Base-by-base conservation (phyloP, 2,329 filamentous ascomycete genomes). In the Aspergillus pseudoviridinutans region DNA sequence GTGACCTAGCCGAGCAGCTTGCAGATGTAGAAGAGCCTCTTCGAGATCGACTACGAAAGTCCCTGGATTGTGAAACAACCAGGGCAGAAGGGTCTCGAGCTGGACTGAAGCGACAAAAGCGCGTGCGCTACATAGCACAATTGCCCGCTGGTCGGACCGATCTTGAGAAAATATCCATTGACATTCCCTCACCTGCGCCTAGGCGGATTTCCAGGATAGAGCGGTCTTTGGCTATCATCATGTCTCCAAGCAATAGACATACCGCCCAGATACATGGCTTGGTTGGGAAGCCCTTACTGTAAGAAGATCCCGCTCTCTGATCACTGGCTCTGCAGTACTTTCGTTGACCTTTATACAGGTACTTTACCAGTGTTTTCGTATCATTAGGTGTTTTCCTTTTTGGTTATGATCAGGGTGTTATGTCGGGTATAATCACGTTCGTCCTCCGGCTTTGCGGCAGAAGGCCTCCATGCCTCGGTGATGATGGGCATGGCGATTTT, bases 211-310 rank as follows among this genome's bases (percentile, higher is more conserved):
- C 85, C 54, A 83, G 82, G 67, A 83, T 80, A 62, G 85, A 92
- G 74, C 88, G 86, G 71, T 75, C 90, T 64, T 78, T 97, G 68
- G 90, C 89, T 66, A 76, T 82, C 80, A 88, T 95, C 83, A 97
- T 99, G 92, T 87, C 91, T 60, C 84, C 84, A 65, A 87, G 87
- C 72, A 87, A 90, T 74, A 77, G 80, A 54, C 80, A 80, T 63
- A 84, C 87, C 66, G 81, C 84, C 71, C 87, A 89, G 72, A 88
- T 91, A 69, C 90, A 94, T 79, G 94, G 94, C 81, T 84, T 99
- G 67, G 96, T 95, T 69, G 94, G 94, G 79, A 96, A 95, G 81
- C 87, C 93, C 77, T 82, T 99, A 70, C 84, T 99, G 88, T 97
- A 84, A 68, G 85, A 75, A 42, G n/a, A n/a, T 22, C 55, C n/a